These are phyloP conservation scores for Phytopythium mirpurense DNA, from an alignment of 352 stramenopile species.

Conservation along the genomic window DNA sequence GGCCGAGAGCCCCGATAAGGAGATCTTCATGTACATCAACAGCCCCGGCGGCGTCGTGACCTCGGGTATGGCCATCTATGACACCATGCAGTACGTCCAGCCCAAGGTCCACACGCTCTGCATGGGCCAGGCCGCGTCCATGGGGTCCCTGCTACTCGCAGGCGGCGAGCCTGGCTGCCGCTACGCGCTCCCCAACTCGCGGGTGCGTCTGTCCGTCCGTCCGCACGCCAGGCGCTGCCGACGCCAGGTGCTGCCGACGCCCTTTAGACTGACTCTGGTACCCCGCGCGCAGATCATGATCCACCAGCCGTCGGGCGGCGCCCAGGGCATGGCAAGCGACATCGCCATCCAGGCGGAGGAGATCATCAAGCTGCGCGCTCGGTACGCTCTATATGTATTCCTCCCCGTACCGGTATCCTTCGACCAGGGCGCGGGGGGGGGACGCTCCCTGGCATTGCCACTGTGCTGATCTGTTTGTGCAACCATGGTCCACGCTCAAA, in stretches of 20 bases:
- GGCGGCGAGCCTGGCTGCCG: conserved; percentile 86
- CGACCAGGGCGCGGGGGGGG: too few species aligned
- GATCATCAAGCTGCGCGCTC: conserved; percentile 91
- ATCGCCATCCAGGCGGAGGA: conserved; percentile 99
- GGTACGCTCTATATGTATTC: too few species aligned
- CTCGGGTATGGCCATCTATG: conserved; percentile 96
- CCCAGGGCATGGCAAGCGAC: conserved; percentile 96
- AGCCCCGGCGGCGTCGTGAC: conserved; percentile 96
- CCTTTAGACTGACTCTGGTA: neutral
- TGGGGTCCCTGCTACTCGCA: conserved; percentile 94
- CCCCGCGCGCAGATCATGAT: conserved; percentile 95
- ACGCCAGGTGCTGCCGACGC: too few species aligned
- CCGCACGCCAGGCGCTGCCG: too few species aligned
- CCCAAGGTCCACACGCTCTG: conserved; percentile 97
- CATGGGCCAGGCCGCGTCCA: conserved; percentile 95
- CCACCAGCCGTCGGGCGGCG: conserved; percentile 95
- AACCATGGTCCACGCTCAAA: conserved; percentile 11
- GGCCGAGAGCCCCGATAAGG: conserved; percentile 95
- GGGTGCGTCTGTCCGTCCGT: conserved; percentile 46
- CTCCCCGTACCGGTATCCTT: too few species aligned
- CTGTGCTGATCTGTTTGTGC: too few species aligned
- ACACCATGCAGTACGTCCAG: conserved; percentile 98
- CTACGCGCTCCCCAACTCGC: conserved; percentile 91
- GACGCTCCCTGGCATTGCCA: too few species aligned
- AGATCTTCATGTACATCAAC: conserved; percentile 99